phyloP scores from a whole-genome alignment of 495 filamentous ascomycete genomes.

The Penicillium salamii region DNA sequence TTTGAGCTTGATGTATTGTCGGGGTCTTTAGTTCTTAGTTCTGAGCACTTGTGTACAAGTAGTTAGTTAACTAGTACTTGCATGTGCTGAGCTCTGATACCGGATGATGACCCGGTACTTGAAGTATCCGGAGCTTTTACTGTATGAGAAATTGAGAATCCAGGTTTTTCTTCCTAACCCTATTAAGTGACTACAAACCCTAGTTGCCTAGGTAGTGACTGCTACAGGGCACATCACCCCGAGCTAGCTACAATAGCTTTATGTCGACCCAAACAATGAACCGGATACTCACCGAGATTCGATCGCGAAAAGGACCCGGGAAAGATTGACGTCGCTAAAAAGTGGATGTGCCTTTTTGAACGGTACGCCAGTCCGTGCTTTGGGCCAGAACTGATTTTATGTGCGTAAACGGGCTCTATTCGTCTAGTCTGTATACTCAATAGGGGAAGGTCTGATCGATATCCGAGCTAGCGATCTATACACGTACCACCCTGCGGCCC shows the following conservation, averaged over 20 bases:
- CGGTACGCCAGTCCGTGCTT: conserved; percentile 11
- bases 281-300: neutral
- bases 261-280: neutral
- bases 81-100: no score
- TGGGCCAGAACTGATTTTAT: no score
- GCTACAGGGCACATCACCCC: no score
- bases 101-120: no score
- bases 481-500: conserved; percentile 8
- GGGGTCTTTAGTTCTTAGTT: neutral
- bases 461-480: conserved; percentile 9
- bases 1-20: neutral
- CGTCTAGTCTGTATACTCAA: neutral
- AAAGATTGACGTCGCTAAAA: neutral
- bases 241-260: no score
- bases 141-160: neutral
- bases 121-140: neutral
- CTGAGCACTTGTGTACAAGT: neutral
- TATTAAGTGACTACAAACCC: no score
- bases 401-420: no score
- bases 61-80: no score
- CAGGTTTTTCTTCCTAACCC: no score
- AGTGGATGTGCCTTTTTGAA: neutral
- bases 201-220: no score
- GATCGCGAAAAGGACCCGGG: neutral
- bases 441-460: conserved; percentile 8